These are phyloP conservation scores for Dichomitus squalens DNA, from an alignment of 1,284 basidiomycete genomes.

Conservation along the genomic window DNA sequence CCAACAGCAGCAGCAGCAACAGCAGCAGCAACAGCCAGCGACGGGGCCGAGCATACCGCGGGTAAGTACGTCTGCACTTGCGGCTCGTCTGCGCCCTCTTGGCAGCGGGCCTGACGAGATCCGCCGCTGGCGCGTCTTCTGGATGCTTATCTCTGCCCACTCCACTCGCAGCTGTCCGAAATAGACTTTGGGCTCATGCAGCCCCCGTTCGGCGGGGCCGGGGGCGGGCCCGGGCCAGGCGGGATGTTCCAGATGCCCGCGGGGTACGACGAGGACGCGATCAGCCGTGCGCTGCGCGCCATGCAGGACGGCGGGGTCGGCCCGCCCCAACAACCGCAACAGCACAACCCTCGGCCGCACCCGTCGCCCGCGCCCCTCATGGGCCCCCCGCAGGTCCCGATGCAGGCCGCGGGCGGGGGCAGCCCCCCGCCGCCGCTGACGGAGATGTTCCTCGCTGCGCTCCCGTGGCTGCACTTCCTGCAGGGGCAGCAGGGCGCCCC, in stretches of 20 bases:
- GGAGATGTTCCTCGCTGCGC: constrained; percentile 32
- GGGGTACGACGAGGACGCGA: constrained; percentile 32
- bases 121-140: not conserved
- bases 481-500: constrained; percentile 28
- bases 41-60: constrained; percentile 27
- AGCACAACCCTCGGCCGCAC: constrained; percentile 8
- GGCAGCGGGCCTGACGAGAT: not conserved
- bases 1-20: not conserved
- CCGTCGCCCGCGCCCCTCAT: constrained; percentile 6
- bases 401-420: not conserved
- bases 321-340: constrained; percentile 5
- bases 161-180: constrained; percentile 20
- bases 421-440: constrained; percentile 30
- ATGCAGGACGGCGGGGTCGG: constrained; percentile 21
- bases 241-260: constrained; percentile 17
- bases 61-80: constrained; percentile 23
- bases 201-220: constrained; percentile 14
- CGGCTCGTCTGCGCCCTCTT: not conserved
- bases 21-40: constrained; percentile 2
- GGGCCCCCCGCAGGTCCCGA: constrained; percentile 12
- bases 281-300: constrained; percentile 30
- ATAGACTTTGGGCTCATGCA: constrained; percentile 27
- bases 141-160: not conserved
- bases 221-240: constrained; percentile 4
- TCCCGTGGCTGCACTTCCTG: constrained; percentile 34